A percentile compares a stretch with the other conserved stretches of the same genome.
Conservation (phyloP, 2,329 filamentous ascomycete genomes). For the Phialophora tarda region DNA sequence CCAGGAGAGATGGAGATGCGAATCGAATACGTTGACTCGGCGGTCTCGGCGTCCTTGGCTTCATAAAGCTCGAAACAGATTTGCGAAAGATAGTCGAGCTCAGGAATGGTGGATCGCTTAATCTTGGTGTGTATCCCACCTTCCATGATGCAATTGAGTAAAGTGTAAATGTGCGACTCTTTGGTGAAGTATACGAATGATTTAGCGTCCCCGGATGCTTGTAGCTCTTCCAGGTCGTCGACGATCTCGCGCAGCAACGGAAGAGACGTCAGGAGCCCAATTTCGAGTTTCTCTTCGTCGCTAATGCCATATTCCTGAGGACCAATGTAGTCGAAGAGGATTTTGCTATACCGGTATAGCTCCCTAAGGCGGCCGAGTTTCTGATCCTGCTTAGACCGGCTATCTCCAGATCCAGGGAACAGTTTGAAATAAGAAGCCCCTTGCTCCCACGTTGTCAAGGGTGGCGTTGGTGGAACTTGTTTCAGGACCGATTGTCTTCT, state of each 20-base stretch:
- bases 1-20: conserved; percentile 94
- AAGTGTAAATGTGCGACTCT: conserved; percentile 97
- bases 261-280: conserved; percentile 89
- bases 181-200: conserved; percentile 99
- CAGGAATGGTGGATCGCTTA: conserved; percentile 89
- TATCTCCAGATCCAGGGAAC: conserved; percentile 75
- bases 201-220: conserved; percentile 91
- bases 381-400: conserved; percentile 79
- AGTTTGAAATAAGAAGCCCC: conserved; percentile 81
- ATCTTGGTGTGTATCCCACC: conserved; percentile 98
- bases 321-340: conserved; percentile 97
- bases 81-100: conserved; percentile 95
- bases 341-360: conserved; percentile 89
- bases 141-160: conserved; percentile 96
- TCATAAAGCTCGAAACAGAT: conserved; percentile 99
- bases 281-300: conserved; percentile 96
- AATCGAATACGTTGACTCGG: conserved; percentile 90
- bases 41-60: conserved; percentile 78
- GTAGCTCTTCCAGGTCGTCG: conserved; percentile 93
- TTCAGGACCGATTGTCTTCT: conserved; percentile 58
- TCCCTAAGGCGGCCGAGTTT: conserved; percentile 88
- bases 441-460: conserved; percentile 65
- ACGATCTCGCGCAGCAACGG: conserved; percentile 96
- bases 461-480: conserved; percentile 49
- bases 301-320: conserved; percentile 98